Conservation (phyloP, 2,329 filamentous ascomycete genomes). For the Fusarium vanettenii region DNA sequence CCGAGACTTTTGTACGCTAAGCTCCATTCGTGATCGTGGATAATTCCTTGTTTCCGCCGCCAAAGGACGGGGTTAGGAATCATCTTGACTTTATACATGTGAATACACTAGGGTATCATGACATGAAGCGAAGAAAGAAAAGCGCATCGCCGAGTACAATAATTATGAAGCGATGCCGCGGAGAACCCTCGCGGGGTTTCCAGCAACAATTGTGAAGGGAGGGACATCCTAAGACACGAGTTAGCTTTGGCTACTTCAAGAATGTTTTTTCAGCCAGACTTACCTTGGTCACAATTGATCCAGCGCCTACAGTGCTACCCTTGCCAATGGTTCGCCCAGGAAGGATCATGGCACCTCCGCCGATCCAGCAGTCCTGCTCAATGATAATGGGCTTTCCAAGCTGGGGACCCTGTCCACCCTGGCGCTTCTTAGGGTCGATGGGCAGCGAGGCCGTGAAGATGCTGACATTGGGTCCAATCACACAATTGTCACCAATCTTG, state of each 20-base stretch:
- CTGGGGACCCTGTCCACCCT: constrained; percentile 79
- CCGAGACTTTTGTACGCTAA: constrained; percentile 34
- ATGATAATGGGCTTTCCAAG: constrained; percentile 79
- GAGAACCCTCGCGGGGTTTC: constrained; percentile 74
- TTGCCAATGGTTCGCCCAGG: constrained; percentile 84
- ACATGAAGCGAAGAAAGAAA: constrained; percentile 36
- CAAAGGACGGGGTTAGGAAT: background rate
- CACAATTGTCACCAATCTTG: constrained; percentile 80
- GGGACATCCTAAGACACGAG: constrained; percentile 65
- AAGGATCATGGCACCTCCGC: constrained; percentile 80
- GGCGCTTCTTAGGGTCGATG: constrained; percentile 77
- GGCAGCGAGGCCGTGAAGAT: constrained; percentile 82
- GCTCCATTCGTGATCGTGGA: constrained; percentile 23
- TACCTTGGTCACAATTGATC: constrained; percentile 85
- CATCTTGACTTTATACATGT: constrained; percentile 36
- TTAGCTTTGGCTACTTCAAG: constrained; percentile 29
- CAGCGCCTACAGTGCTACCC: constrained; percentile 83
- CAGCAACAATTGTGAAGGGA: constrained; percentile 75
- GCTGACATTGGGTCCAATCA: constrained; percentile 86
- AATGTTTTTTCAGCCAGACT: constrained; percentile 33
- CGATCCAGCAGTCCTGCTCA: constrained; percentile 87
- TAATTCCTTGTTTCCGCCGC: constrained; percentile 1
- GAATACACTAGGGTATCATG: constrained; percentile 48
- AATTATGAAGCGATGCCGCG: constrained; percentile 51
- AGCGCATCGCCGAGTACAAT: constrained; percentile 17